These are phyloP conservation scores for Mallotus japonicus DNA, from an alignment of 441 rosid species.

Conservation along the genomic window DNA sequence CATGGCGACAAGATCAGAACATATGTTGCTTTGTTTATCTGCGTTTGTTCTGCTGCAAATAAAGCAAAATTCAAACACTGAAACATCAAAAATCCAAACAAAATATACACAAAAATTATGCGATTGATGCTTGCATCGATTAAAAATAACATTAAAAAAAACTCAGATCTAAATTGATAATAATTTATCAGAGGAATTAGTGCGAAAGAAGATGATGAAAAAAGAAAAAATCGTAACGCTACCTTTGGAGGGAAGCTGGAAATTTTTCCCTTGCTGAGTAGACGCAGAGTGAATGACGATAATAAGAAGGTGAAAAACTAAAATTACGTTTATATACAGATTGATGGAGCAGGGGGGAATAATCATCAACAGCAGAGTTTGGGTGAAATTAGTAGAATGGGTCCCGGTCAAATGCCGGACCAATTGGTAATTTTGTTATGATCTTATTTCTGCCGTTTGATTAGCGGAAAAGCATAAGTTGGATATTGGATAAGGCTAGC, in stretches of 20 bases:
- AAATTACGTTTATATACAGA: too few species aligned
- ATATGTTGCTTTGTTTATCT: background rate
- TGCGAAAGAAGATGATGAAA: background rate
- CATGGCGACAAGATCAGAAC: constrained; percentile 12
- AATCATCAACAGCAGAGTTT: too few species aligned
- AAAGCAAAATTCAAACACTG: background rate
- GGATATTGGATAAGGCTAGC: background rate
- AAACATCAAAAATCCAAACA: background rate
- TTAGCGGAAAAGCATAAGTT: background rate
- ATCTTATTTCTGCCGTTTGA: background rate
- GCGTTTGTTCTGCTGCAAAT: background rate
- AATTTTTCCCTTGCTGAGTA: background rate
- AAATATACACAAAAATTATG: background rate
- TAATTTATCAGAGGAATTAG: too few species aligned
- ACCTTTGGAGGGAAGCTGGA: constrained; percentile 12
- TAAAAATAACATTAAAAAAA: too few species aligned
- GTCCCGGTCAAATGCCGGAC: background rate
- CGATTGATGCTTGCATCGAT: background rate
- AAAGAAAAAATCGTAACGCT: background rate
- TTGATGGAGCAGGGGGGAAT: too few species aligned
- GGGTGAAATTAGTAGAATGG: background rate
- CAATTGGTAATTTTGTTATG: too few species aligned
- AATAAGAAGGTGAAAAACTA: too few species aligned
- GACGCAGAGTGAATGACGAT: background rate
- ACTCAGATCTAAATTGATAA: constrained; percentile 9